Conservation (phyloP, 352 stramenopile genomes). For the Aphanomyces cochlioides region DNA sequence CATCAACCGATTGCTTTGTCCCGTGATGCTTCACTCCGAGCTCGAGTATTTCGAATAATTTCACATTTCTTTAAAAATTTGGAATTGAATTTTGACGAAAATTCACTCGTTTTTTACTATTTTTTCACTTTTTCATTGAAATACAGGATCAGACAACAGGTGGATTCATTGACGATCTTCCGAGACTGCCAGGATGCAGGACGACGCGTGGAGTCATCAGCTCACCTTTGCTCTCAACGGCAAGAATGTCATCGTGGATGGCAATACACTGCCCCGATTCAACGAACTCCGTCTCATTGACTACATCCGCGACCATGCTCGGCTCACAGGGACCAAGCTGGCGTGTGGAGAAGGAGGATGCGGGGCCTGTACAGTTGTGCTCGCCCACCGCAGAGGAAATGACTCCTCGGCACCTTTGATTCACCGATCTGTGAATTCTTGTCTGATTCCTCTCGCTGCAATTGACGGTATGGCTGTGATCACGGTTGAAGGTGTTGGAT, state of each 20-base stretch:
- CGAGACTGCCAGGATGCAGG: too few species aligned
- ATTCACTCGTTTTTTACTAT: too few species aligned
- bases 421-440: conserved; percentile 71
- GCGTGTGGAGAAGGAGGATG: conserved; percentile 40
- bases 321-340: conserved; percentile 72
- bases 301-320: conserved; percentile 57
- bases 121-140: too few species aligned
- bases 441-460: conserved; percentile 67
- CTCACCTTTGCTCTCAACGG: conserved; percentile 27
- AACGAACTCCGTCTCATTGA: conserved; percentile 41
- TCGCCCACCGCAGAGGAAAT: conserved; percentile 30
- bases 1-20: too few species aligned
- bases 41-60: too few species aligned
- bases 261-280: neutral
- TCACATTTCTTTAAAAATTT: too few species aligned
- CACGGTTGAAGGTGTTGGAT: conserved; percentile 80
- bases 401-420: conserved; percentile 30
- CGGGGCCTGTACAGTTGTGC: conserved; percentile 40
- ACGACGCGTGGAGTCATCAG: neutral
- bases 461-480: conserved; percentile 78
- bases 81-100: too few species aligned
- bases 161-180: too few species aligned
- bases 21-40: too few species aligned
- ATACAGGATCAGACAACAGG: too few species aligned
- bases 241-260: conserved; percentile 28